Percentiles rank a stretch among this genome's conserved stretches.
These are phyloP conservation scores for Zoysia pacifica DNA, from an alignment of 176 grass and related monocot species.

Conservation along the genomic window DNA sequence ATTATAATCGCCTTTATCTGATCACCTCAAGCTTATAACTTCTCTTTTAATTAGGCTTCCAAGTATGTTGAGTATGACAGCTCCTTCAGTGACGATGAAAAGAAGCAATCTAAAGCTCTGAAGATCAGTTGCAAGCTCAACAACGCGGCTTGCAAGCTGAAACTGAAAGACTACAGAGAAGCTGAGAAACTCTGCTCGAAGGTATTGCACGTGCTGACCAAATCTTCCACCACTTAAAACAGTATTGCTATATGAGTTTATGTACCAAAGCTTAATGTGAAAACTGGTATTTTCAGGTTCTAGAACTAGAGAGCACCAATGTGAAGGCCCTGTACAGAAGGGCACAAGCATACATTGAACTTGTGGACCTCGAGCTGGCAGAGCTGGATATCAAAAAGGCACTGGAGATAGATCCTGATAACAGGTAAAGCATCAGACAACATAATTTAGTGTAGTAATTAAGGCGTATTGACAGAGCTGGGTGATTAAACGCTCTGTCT, in stretches of 20 bases:
- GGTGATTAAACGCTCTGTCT: not conserved
- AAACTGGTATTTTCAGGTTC: conserved; percentile 38
- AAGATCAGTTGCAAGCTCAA: conserved; percentile 77
- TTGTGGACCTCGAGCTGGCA: conserved; percentile 76
- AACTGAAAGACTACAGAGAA: conserved; percentile 66
- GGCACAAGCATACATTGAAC: conserved; percentile 63
- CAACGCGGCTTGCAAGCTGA: conserved; percentile 78
- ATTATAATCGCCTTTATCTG: not conserved
- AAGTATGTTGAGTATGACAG: conserved; percentile 79
- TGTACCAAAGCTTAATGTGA: not conserved
- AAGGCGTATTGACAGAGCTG: not conserved
- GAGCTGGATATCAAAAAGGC: conserved; percentile 82
- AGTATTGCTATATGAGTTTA: fast-evolving
- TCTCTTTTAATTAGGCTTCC: conserved; percentile 47
- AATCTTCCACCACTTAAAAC: not conserved
- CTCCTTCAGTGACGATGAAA: conserved; percentile 83
- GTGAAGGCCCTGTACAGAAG: conserved; percentile 72
- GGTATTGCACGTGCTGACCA: not conserved
- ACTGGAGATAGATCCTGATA: conserved; percentile 71
- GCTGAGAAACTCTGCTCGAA: conserved; percentile 73
- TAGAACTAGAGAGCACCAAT: conserved; percentile 73
- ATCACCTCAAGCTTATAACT: not conserved
- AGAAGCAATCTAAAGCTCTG: conserved; percentile 67
- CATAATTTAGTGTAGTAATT: not conserved
- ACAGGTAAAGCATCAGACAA: conserved; percentile 39